Base-by-base conservation (phyloP, 2,329 filamentous ascomycete species). In the Colletotrichum sp. region DNA sequence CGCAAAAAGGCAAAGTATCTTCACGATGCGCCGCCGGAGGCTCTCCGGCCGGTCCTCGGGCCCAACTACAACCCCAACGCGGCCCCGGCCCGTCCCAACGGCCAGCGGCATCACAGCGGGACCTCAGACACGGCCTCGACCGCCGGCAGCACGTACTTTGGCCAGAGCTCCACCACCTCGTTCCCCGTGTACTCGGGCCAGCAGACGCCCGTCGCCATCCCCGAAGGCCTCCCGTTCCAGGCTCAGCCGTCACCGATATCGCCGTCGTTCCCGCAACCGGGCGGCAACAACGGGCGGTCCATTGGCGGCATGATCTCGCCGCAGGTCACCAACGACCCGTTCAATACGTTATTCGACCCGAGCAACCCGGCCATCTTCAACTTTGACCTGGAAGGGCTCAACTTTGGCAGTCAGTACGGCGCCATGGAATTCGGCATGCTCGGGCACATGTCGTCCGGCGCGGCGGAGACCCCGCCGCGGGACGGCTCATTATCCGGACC, bases 1-100 rank as follows among this genome's bases (percentile, higher is more conserved):
- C 94, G 97, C 78, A 99, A 99, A 86, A 99, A 99, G 90, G 97
- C 97, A 68, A 99, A 99, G 85, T 99, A 99, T 84, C 94, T 99
- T 72, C 96, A 99, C 82, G 97, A 99, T 89, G 96, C 96, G 30
- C 96, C 96, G 44, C 92, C 95, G 68, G 96, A 98, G 83, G 96
- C 96, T 62, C 89, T 98, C 77, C 91, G 96, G 82, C 95, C 96
- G n/a, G 95, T 97, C 57, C 90, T 97, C 64, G 93, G 93, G 7
- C 92, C 93, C 34, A 92, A 90, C 77, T 94, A 92, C 81, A 95
- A 94, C 81, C 91, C 90, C 82, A 88, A 84, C 84, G 83, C 87
- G 82, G 85, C 86, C 5, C 71, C 80, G 80, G 85, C 86, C 79
- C 83, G 87, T 55, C 81, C 83, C 8, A 86, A 85, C 80, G 86